Percentiles rank a stretch among this genome's conserved stretches.
Conservation (phyloP, 139 green algal genomes). For the Chlorella sp. region DNA sequence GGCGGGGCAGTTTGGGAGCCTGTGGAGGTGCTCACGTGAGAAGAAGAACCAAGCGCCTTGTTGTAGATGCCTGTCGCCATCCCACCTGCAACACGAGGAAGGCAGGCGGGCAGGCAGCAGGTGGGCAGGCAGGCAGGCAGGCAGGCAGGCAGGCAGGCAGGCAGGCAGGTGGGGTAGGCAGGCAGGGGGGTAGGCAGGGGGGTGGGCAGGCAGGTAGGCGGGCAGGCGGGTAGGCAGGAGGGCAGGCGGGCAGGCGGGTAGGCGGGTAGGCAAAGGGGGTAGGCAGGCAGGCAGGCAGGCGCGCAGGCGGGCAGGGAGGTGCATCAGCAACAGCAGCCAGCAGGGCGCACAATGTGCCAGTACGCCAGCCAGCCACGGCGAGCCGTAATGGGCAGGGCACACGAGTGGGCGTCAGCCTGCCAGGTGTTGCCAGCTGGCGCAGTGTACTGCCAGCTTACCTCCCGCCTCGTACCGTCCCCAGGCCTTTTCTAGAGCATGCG, state of each 20-base stretch:
- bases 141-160: neutral
- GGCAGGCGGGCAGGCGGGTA: too few species aligned
- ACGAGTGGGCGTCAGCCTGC: neutral
- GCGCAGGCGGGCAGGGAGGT: neutral
- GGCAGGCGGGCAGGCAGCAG: too few species aligned
- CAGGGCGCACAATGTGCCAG: too few species aligned
- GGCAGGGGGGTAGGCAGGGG: too few species aligned
- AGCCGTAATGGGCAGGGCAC: too few species aligned
- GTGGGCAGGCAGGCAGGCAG: neutral
- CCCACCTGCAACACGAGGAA: slow-evolving; percentile 15
- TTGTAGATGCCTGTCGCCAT: slow-evolving; percentile 66
- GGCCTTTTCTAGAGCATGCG: slow-evolving; percentile 61
- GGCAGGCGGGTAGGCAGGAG: too few species aligned
- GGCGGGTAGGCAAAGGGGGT: neutral
- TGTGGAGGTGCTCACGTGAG: neutral
- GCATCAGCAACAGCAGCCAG: too few species aligned
- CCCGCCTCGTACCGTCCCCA: slow-evolving; percentile 67
- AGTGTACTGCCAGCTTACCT: neutral
- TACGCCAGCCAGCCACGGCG: too few species aligned
- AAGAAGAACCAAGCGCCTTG: slow-evolving; percentile 7
- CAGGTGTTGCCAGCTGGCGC: neutral
- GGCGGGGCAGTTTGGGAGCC: neutral
- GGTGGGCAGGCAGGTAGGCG: neutral
- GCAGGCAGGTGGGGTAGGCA: too few species aligned
- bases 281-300: neutral